Percentiles rank a stretch among this genome's conserved stretches.
Conservation (phyloP, 306 rosid species). For the Malus asiatica region DNA sequence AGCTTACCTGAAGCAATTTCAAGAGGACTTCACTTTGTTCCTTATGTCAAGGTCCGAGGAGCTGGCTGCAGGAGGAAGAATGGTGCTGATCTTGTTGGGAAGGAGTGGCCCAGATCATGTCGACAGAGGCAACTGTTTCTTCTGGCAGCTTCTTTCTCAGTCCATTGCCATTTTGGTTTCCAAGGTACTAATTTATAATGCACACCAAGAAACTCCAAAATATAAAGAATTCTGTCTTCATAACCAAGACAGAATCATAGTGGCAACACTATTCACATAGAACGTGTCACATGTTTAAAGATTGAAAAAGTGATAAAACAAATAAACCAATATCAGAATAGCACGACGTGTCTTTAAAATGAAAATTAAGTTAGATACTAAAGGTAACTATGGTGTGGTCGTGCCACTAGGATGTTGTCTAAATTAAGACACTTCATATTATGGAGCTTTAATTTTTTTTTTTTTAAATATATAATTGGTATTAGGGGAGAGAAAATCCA, state of each 20-base stretch:
- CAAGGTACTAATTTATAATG: slow-evolving; percentile 42
- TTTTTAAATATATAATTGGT: not conserved
- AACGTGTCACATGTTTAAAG: not conserved
- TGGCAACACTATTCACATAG: not conserved
- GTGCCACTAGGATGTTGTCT: not conserved
- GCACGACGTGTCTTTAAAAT: no score
- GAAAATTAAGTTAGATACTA: not conserved
- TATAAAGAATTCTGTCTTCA: not conserved
- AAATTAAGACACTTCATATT: not conserved
- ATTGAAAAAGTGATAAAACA: not conserved
- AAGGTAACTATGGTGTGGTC: not conserved
- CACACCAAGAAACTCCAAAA: not conserved
- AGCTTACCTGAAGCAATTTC: slow-evolving; percentile 70
- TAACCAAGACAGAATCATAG: not conserved
- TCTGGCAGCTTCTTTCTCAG: slow-evolving; percentile 73
- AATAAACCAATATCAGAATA: no score
- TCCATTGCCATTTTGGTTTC: slow-evolving; percentile 56
- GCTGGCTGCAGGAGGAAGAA: slow-evolving; percentile 59
- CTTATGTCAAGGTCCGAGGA: slow-evolving; percentile 63
- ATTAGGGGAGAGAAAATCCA: not conserved
- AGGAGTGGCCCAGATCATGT: slow-evolving; percentile 57
- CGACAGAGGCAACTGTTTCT: slow-evolving; percentile 74
- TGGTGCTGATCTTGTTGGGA: slow-evolving; percentile 72
- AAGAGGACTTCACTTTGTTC: slow-evolving; percentile 60
- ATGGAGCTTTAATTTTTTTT: no score